phyloP scores from a whole-genome alignment of 768 basidiomycete genomes.

The Dioszegia aurantiaca region DNA sequence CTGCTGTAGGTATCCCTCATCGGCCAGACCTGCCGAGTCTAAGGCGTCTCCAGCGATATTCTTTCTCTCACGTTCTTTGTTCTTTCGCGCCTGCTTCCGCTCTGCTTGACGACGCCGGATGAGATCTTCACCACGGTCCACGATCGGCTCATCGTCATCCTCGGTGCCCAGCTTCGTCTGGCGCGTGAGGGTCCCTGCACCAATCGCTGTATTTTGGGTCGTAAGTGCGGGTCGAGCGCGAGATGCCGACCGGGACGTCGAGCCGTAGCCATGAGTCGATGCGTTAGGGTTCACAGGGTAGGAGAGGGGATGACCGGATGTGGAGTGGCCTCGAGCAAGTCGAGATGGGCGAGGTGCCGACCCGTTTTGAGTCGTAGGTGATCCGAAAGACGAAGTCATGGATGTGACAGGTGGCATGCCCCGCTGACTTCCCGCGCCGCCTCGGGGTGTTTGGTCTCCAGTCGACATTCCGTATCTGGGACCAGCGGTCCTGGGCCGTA shows the following conservation, averaged over 20 bases:
- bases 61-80: slow-evolving; percentile 28
- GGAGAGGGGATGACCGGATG: slow-evolving; percentile 20
- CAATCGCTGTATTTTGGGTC: slow-evolving; percentile 12
- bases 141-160: slow-evolving; percentile 50
- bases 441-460: slow-evolving; percentile 21
- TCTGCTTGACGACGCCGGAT: slow-evolving; percentile 53
- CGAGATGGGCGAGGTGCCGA: slow-evolving; percentile 20
- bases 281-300: slow-evolving; percentile 14
- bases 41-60: slow-evolving; percentile 18
- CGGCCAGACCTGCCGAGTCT: slow-evolving; percentile 20
- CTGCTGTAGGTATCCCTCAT: slow-evolving; percentile 21
- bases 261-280: slow-evolving; percentile 14
- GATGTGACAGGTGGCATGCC: slow-evolving; percentile 21
- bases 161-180: slow-evolving; percentile 12
- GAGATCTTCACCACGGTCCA: slow-evolving; percentile 55
- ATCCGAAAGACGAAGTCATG: slow-evolving; percentile 31
- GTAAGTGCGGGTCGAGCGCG: slow-evolving; percentile 30
- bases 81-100: slow-evolving; percentile 30
- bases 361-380: slow-evolving; percentile 19
- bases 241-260: slow-evolving; percentile 36
- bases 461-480: slow-evolving; percentile 9
- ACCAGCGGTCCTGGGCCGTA: slow-evolving; percentile 9
- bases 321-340: slow-evolving; percentile 21
- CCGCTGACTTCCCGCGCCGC: slow-evolving; percentile 8
- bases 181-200: slow-evolving; percentile 2